phyloP scores from a whole-genome alignment of 192 early-diverging fungal species.

The Coemansia guatemalensis region DNA sequence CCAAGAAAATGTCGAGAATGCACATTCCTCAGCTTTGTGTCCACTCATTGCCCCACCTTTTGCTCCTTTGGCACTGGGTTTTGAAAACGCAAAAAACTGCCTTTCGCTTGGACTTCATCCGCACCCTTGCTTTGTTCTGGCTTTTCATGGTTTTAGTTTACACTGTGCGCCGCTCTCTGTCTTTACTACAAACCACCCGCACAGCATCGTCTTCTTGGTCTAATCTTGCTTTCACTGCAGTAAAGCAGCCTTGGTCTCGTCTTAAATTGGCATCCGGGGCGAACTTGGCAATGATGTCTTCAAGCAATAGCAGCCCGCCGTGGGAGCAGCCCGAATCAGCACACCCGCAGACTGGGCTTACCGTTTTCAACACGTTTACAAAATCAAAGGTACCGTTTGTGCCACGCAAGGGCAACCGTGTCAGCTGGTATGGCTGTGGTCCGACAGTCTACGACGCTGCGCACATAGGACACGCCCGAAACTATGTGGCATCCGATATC shows the following conservation, averaged over 20 bases:
- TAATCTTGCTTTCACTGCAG: background rate
- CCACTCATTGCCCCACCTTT: background rate
- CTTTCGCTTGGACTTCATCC: background rate
- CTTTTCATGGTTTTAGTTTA: slow-evolving; percentile 11
- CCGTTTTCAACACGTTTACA: slow-evolving; percentile 83
- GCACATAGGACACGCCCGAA: slow-evolving; percentile 95
- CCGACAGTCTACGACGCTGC: slow-evolving; percentile 97
- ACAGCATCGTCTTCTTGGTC: background rate
- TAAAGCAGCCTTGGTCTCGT: background rate
- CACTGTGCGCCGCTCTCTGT: background rate
- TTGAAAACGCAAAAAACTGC: background rate
- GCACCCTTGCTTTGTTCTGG: background rate
- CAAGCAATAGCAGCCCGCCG: slow-evolving; percentile 35
- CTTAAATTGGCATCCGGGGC: background rate
- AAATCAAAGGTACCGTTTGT: slow-evolving; percentile 90
- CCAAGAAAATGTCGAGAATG: background rate
- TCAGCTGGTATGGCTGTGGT: slow-evolving; percentile 97
- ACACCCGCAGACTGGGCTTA: slow-evolving; percentile 40
- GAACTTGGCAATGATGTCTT: slow-evolving; percentile 28
- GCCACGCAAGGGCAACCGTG: slow-evolving; percentile 74
- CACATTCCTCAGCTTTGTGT: background rate
- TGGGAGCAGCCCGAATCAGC: slow-evolving; percentile 44
- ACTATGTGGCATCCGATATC: slow-evolving; percentile 92
- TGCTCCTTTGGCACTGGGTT: background rate
- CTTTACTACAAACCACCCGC: background rate